Conservation (phyloP, 2,329 filamentous ascomycete genomes). For the Xylariaceae sp. region DNA sequence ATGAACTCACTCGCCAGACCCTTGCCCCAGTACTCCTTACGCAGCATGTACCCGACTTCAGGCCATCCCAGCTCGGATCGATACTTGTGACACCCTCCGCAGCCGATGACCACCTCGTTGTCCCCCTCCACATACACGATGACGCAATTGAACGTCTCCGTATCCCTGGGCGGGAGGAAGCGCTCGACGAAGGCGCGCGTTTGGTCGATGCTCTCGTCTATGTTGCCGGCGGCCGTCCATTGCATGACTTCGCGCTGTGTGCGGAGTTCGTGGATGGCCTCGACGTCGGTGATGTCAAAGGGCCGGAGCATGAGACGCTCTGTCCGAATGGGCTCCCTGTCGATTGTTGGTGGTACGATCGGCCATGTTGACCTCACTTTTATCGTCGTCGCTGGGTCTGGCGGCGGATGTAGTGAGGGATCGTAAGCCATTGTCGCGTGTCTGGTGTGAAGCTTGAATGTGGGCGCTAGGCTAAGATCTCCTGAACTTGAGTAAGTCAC, state of each 20-base stretch:
- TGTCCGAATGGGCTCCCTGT: conserved; percentile 42
- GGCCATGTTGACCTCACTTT: conserved; percentile 48
- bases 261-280: conserved; percentile 48
- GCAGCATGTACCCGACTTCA: conserved; percentile 54
- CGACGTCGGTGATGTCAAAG: conserved; percentile 44
- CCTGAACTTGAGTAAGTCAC: too few relatives aligned
- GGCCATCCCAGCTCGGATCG: conserved; percentile 46
- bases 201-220: conserved; percentile 41
- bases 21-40: conserved; percentile 48
- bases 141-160: conserved; percentile 51
- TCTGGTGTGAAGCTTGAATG: background rate
- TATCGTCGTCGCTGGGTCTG: conserved; percentile 21
- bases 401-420: background rate
- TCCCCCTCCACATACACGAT: conserved; percentile 34
- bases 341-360: conserved; percentile 37
- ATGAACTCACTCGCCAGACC: conserved; percentile 56
- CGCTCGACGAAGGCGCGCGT: conserved; percentile 38
- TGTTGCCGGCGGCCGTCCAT: conserved; percentile 43
- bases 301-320: conserved; percentile 52
- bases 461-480: background rate
- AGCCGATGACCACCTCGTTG: conserved; percentile 44
- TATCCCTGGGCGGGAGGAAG: conserved; percentile 46
- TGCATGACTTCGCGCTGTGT: conserved; percentile 57
- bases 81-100: conserved; percentile 37
- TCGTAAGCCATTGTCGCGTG: conserved; percentile 10